Evolutionary conservation across 257 asterid genomes (phyloP), one percentile per base, ranked within the genome.

Genomic region (Ophiorrhiza pumila): DNA sequence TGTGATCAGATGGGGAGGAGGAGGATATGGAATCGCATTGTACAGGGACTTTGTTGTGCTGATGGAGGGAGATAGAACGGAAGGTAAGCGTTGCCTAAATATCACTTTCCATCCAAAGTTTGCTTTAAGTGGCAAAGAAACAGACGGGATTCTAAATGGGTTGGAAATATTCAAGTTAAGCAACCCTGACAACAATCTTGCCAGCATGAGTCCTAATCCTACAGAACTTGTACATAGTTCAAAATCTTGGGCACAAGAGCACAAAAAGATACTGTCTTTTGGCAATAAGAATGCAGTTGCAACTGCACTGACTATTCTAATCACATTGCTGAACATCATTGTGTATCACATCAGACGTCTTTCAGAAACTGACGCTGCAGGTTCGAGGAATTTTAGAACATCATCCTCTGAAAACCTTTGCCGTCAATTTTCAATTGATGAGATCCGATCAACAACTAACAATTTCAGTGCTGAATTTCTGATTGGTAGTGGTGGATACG

Each of bases 401-500:
- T 61, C 82, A 31, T 77, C 77, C 29, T 14, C 50, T 61, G 80
- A 79, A 53, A 78, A 80, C 49, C 76, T 27, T 35, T 83, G 87
- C 80, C 89, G 91, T 56, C 86, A 74, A 62, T 90, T 90, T 66
- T 85, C 91, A n/a, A 71, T 90, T 62, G 83, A 79, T 35, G 94
- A 88, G 79, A 85, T 90, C 68, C 79, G 71, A 58, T 74, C 74
- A 34, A 50, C 88, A 53, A 90, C 94, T 67, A 75, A 84, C 76
- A 58, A 79, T 68, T 90, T 90, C 70, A 76, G 79, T 70, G 79
- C 81, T 65, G 74, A 71, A 57, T 71, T 82, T 61, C 74, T 80
- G 41, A 90, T 90, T 15, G 94, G 96, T 20, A 84, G 85, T 31
- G 96, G 91, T 63, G 96, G 96, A 63, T 85, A 86, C 47, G 96